These are phyloP conservation scores for Penicillium brevicompactum DNA, from an alignment of 2,329 filamentous ascomycete species.

Conservation along the genomic window DNA sequence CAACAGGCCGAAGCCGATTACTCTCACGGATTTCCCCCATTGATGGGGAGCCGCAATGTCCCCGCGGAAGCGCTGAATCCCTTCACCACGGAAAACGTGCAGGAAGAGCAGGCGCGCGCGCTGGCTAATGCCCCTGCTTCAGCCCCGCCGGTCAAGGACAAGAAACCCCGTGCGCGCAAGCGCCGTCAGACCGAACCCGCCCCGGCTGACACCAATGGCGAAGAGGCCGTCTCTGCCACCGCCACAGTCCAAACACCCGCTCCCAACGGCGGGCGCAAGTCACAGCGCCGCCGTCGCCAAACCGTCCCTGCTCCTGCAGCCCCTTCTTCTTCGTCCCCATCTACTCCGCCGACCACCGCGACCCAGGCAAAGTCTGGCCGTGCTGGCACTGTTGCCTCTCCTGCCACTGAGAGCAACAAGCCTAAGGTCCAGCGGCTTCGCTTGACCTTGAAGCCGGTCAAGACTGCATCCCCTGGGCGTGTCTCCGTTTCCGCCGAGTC, in stretches of 20 bases:
- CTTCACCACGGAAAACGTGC: constrained; percentile 16
- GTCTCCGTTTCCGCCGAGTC: not conserved
- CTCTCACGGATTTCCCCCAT: constrained; percentile 19
- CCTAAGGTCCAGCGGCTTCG: constrained; percentile 15
- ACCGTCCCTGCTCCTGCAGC: constrained; percentile 6
- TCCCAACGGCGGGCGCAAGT: constrained; percentile 2
- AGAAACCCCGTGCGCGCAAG: constrained; percentile 15
- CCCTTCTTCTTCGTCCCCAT: not conserved
- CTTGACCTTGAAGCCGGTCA: constrained; percentile 16
- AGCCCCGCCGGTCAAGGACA: constrained; percentile 3
- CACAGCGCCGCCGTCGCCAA: constrained; percentile 7
- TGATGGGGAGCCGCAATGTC: constrained; percentile 23
- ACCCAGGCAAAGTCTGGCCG: constrained; percentile 1
- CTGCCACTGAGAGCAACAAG: constrained; percentile 1
- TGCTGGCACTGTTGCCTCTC: not conserved
- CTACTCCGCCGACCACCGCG: not conserved
- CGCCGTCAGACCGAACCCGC: constrained; percentile 6
- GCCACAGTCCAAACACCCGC: not conserved
- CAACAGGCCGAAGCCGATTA: constrained; percentile 12
- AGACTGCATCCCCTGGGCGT: constrained; percentile 1
- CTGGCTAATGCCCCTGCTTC: constrained; percentile 1
- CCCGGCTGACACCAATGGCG: not conserved
- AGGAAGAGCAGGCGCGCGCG: constrained; percentile 10
- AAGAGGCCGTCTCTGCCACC: not conserved
- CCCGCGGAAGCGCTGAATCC: constrained; percentile 5